These are phyloP conservation scores for Gentiana macrophylla DNA, from an alignment of 257 asterid genomes.

Conservation along the genomic window DNA sequence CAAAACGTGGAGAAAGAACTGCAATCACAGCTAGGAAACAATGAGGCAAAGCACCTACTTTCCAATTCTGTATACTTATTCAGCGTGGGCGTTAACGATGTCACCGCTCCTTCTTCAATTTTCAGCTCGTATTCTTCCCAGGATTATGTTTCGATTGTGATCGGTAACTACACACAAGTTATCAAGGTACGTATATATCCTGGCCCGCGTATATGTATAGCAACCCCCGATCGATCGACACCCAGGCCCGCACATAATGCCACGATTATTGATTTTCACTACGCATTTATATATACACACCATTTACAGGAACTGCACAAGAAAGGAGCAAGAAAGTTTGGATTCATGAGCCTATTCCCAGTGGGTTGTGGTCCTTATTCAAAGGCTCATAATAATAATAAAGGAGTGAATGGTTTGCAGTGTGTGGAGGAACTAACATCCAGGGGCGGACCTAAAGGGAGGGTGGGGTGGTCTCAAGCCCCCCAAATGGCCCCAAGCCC, in stretches of 20 bases:
- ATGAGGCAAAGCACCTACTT: constrained; percentile 3
- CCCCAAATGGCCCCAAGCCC: too few relatives aligned
- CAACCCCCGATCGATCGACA: too few relatives aligned
- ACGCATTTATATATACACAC: too few relatives aligned
- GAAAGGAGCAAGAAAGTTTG: constrained; percentile 22
- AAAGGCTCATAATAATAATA: not conserved
- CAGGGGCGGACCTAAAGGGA: too few relatives aligned
- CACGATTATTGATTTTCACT: too few relatives aligned
- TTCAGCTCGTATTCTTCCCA: not conserved
- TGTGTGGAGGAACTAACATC: constrained; percentile 8
- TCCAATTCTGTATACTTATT: constrained; percentile 17
- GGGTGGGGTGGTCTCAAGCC: too few relatives aligned
- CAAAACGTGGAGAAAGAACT: constrained; percentile 11
- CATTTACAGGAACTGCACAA: constrained; percentile 10
- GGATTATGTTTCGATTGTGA: constrained; percentile 2
- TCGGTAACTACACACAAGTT: constrained; percentile 12
- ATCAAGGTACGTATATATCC: constrained; percentile 7
- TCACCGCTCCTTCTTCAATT: not conserved
- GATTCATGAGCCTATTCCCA: constrained; percentile 1
- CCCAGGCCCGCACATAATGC: too few relatives aligned
- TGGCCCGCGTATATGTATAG: too few relatives aligned
- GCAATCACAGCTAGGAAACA: constrained; percentile 7
- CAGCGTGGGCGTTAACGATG: constrained; percentile 13
- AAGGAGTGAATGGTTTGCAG: not conserved
- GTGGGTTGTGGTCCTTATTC: constrained; percentile 7